Evolutionary conservation across 768 basidiomycete species (phyloP).

Genomic region (Hydnum rufescens): DNA sequence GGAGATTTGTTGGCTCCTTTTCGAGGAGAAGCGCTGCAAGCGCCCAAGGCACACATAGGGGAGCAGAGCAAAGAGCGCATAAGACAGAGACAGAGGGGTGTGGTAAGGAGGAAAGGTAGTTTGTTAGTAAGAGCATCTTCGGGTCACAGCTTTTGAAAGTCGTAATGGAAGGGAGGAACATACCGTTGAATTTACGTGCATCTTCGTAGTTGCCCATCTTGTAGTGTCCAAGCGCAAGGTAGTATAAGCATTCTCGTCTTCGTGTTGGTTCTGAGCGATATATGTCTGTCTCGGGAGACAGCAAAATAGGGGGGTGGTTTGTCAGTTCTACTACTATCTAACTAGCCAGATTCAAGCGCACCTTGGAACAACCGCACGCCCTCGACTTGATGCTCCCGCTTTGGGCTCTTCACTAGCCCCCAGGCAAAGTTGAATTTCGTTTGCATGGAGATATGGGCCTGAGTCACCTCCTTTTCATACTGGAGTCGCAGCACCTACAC

Average conservation of each 20-base stretch:
- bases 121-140: background rate
- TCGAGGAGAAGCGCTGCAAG: constrained; percentile 60
- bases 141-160: background rate
- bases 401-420: constrained; percentile 86
- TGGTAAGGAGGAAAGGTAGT: background rate
- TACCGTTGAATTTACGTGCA: constrained; percentile 83
- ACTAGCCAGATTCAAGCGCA: constrained; percentile 15
- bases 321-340: background rate
- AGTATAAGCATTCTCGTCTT: constrained; percentile 88
- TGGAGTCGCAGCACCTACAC: constrained; percentile 62
- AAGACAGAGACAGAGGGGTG: background rate
- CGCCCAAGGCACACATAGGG: too few relatives aligned
- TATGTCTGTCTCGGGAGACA: constrained; percentile 37
- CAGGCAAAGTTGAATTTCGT: constrained; percentile 97
- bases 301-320: background rate
- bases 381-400: constrained; percentile 70
- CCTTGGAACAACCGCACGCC: constrained; percentile 87
- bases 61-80: too few relatives aligned
- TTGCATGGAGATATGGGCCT: constrained; percentile 76
- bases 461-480: constrained; percentile 71
- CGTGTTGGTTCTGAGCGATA: constrained; percentile 74
- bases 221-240: constrained; percentile 88
- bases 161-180: constrained; percentile 14
- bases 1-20: constrained; percentile 85
- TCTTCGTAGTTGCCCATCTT: constrained; percentile 93